Evolutionary conservation across 2,329 filamentous ascomycete genomes (phyloP).

Genomic region (Calonectria honghensis): DNA sequence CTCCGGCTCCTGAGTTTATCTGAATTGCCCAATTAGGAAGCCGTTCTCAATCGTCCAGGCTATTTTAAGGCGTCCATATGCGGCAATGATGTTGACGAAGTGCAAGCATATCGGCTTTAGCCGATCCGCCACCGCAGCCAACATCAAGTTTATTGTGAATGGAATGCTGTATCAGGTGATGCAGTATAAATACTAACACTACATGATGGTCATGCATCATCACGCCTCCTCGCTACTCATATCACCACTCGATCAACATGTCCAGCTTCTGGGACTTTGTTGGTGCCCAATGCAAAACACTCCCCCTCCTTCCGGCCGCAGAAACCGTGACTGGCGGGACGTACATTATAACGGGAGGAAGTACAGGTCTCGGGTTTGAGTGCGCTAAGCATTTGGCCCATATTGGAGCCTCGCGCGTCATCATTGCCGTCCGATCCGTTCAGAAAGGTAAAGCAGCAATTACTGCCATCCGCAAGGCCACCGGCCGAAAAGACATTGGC

Average conservation of each 20-base stretch:
- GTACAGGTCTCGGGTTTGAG: constrained; percentile 10
- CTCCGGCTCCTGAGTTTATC: neutral
- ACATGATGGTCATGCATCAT: neutral
- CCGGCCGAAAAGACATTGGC: constrained; percentile 17
- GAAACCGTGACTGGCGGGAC: neutral
- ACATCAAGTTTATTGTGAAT: neutral
- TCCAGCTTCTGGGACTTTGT: constrained; percentile 2
- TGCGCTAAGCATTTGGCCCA: neutral
- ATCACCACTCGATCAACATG: neutral
- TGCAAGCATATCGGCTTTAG: neutral
- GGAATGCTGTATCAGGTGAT: neutral
- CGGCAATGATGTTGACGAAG: neutral
- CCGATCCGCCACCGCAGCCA: neutral
- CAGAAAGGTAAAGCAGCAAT: neutral
- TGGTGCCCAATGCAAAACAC: neutral
- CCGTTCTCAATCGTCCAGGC: neutral
- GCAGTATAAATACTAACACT: neutral
- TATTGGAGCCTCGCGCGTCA: neutral
- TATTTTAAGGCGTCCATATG: neutral
- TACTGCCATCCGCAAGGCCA: neutral
- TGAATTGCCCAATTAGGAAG: constrained; percentile 1
- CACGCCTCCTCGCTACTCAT: neutral
- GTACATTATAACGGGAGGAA: constrained; percentile 13
- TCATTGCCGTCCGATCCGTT: neutral
- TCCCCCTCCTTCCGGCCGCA: neutral